Evolutionary conservation across 2,329 filamentous ascomycete genomes (phyloP).

Genomic region (Coniochaeta sp.): DNA sequence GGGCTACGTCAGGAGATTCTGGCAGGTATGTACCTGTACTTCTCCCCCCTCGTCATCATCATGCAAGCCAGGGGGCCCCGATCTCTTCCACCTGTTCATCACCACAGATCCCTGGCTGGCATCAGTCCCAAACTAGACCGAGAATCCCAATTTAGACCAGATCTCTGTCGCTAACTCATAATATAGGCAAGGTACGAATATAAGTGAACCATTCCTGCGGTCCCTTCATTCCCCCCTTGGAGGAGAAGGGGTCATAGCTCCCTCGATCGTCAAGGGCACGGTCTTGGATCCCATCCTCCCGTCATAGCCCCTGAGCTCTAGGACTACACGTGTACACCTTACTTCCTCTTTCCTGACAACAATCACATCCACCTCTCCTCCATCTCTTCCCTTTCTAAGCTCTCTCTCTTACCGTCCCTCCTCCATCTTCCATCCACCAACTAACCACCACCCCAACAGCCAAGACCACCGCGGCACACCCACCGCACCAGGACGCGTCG

Average conservation of each 20-base stretch:
- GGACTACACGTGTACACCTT: neutral
- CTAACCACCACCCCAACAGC: slow-evolving; percentile 36
- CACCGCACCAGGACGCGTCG: slow-evolving; percentile 79
- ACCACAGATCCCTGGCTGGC: neutral
- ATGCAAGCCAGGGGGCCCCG: neutral
- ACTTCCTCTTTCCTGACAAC: neutral
- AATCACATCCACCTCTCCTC: neutral
- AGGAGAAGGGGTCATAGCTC: slow-evolving; percentile 4
- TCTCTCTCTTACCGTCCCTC: neutral
- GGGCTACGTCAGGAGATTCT: slow-evolving; percentile 91
- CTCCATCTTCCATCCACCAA: neutral
- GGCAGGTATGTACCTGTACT: slow-evolving; percentile 65
- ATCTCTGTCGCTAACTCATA: slow-evolving; percentile 6
- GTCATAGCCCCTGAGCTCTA: neutral
- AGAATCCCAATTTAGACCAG: neutral
- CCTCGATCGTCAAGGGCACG: neutral
- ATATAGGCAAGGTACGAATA: slow-evolving; percentile 19
- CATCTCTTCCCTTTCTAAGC: neutral
- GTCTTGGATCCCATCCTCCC: neutral
- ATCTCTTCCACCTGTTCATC: neutral
- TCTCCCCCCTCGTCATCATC: neutral
- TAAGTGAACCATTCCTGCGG: neutral
- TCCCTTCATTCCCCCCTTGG: neutral
- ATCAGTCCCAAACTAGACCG: neutral
- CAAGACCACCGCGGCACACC: slow-evolving; percentile 93